Evolutionary conservation across 1,139 yeast species (phyloP).

Genomic region (Hanseniaspora uvarum): DNA sequence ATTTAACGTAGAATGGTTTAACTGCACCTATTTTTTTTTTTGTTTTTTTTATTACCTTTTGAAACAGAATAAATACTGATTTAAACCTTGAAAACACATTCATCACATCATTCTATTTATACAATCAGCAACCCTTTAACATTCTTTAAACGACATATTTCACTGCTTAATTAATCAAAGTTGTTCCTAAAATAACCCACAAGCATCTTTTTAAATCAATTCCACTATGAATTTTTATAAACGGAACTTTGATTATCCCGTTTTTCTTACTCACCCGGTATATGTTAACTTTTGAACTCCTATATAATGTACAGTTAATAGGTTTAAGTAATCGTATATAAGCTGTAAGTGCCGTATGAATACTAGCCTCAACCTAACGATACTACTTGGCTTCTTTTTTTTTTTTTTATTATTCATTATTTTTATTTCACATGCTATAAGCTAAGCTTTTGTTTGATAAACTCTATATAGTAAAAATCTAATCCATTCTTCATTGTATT

Average conservation of each 20-base stretch:
- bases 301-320: too few relatives aligned
- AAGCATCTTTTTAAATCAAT: background rate
- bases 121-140: background rate
- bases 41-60: background rate
- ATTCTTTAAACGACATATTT: background rate
- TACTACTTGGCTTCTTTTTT: too few relatives aligned
- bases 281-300: background rate
- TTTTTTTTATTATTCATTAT: too few relatives aligned
- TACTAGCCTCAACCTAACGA: too few relatives aligned
- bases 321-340: background rate
- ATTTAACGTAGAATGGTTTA: background rate
- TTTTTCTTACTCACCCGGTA: background rate
- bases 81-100: too few relatives aligned
- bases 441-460: conserved; percentile 19
- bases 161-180: background rate
- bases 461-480: conserved; percentile 29
- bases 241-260: background rate
- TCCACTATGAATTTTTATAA: background rate
- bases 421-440: too few relatives aligned
- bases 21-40: background rate
- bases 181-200: background rate
- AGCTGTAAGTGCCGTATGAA: too few relatives aligned
- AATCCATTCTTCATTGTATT: conserved; percentile 54
- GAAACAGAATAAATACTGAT: too few relatives aligned
- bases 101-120: background rate